A percentile compares a stretch with the other conserved stretches of the same genome.
Conservation (phyloP, 805 yeast species). For the Lachancea dasiensis region DNA sequence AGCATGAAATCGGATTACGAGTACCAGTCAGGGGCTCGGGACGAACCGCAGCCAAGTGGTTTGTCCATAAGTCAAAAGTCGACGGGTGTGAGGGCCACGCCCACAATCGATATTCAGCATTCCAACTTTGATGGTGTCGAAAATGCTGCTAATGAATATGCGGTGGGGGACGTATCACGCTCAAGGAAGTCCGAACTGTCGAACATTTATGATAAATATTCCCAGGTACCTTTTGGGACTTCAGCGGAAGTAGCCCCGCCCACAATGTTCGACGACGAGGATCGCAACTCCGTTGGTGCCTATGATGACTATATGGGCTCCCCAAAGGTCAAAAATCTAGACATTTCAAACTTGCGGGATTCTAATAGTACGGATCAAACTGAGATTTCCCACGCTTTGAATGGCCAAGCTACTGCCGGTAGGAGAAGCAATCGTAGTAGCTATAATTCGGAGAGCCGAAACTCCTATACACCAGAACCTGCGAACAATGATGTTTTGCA, state of each 20-base stretch:
- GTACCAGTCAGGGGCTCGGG: too few relatives aligned
- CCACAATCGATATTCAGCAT: slow-evolving; percentile 11
- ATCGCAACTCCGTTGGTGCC: slow-evolving; percentile 18
- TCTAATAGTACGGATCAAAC: slow-evolving; percentile 17
- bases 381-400: slow-evolving; percentile 7
- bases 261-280: slow-evolving; percentile 7
- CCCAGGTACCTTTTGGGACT: slow-evolving; percentile 8
- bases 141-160: not conserved
- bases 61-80: too few relatives aligned
- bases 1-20: too few relatives aligned
- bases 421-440: slow-evolving; percentile 4
- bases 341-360: slow-evolving; percentile 23
- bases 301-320: slow-evolving; percentile 26
- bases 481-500: slow-evolving; percentile 18
- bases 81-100: slow-evolving; percentile 4
- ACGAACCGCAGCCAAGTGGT: too few relatives aligned
- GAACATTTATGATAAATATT: slow-evolving; percentile 17
- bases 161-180: not conserved
- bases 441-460: slow-evolving; percentile 11
- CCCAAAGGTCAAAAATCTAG: slow-evolving; percentile 18
- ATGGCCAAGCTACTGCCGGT: slow-evolving; percentile 1
- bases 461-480: slow-evolving; percentile 17
- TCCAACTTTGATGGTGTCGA: slow-evolving; percentile 13
- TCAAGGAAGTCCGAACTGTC: slow-evolving; percentile 14
- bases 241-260: not conserved